Base-by-base conservation (phyloP, 805 yeast genomes). In the Yarrowia hollandica region DNA sequence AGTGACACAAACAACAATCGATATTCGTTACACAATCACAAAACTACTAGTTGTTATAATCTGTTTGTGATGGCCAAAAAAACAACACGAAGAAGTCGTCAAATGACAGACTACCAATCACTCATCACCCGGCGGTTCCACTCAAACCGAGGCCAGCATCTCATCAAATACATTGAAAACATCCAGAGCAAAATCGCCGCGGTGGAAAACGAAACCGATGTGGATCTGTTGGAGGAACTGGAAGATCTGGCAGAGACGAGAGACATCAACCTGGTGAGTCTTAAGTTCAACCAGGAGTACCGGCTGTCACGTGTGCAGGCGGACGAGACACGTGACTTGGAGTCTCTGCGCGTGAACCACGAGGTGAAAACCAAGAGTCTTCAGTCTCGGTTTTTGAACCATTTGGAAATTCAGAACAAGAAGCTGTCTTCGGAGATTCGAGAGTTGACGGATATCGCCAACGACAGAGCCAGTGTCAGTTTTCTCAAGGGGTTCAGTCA, bases 141-240 rank as follows among this genome's bases (percentile, higher is more conserved):
- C 44, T 35, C 58, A 8, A 52, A 35, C 26, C 39, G 58, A 5
- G 44, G 58, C 26, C 44, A 52, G 44, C 58, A 52, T 35, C 58
- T 52, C 35, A 37, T 52, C 25, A 35, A 37, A 12, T 35, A 37
- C 42, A 52, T 52, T n/a, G 58, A 52, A 26, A 35, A 28, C 58
- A 35, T 52, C 35, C 58, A 52, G 44, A 23, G 44, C 44, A 52
- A 37, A 21, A 52, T 52, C 19, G 58, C 58, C 18, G 44, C 31
- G 4, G 58, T 52, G 34, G 58, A 52, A 19, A 30, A 35, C 26
- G 58, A 52, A 35, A 52, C 44, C 10, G 58, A 52, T 25, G 33
- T 19, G 44, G 44, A 52, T 25, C 35, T 52, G 44, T 16, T 52
- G 44, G 44, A 52, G 34, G 58, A 52, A n/a, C 31, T 52, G 25